Conservation (phyloP, 1,284 basidiomycete species). For the Macrocystidia cucumis region DNA sequence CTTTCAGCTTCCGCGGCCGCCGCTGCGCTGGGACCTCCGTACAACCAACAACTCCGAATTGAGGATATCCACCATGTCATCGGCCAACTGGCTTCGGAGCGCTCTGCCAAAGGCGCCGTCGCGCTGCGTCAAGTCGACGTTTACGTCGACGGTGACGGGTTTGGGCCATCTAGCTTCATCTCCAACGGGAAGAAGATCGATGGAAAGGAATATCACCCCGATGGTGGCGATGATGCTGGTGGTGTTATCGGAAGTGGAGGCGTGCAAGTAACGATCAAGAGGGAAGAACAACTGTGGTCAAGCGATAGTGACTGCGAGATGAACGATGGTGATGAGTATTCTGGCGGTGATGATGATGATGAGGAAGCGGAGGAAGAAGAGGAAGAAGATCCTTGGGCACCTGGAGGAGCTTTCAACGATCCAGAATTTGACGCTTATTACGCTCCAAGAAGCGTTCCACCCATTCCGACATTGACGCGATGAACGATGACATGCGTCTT, state of each 20-base stretch:
- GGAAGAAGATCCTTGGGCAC: conserved; percentile 17
- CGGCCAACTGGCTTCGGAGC: conserved; percentile 15
- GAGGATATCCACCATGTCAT: conserved; percentile 18
- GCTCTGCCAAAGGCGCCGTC: conserved; percentile 15
- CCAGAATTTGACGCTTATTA: conserved; percentile 27
- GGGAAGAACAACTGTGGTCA: background rate
- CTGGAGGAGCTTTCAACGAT: conserved; percentile 30
- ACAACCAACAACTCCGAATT: conserved; percentile 12
- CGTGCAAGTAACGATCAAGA: background rate
- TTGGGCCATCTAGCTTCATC: conserved; percentile 13
- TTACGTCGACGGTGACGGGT: conserved; percentile 16
- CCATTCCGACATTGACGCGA: no score
- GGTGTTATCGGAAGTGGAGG: conserved; percentile 6
- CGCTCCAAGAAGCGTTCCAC: conserved; percentile 9
- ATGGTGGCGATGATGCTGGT: conserved; percentile 17
- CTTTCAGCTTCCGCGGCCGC: no score
- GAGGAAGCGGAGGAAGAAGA: conserved; percentile 12
- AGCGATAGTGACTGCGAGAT: no score
- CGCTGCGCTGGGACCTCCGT: no score
- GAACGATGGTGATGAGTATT: no score
- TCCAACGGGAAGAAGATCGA: conserved; percentile 9
- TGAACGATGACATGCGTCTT: no score
- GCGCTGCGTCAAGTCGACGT: conserved; percentile 21
- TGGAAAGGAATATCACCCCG: conserved; percentile 12
- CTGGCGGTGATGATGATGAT: conserved; percentile 12